Evolutionary conservation across 176 grass and related monocot genomes (phyloP), one percentile per base, ranked within the genome.

Genomic region (Metroxylon sagu): DNA sequence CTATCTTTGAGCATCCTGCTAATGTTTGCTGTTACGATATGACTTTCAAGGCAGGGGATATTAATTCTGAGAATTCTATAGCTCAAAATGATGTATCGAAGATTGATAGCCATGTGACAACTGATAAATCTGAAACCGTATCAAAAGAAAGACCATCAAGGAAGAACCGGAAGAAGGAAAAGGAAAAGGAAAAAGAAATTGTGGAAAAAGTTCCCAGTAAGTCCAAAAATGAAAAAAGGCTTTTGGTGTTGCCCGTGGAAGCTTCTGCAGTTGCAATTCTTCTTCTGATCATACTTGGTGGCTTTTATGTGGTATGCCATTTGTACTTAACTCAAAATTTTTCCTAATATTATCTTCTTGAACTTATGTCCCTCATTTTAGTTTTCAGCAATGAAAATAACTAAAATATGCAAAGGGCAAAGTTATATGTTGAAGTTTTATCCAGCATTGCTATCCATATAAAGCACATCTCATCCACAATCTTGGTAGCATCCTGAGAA

Each of bases 91-190:
- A 71, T 75, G 50, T 69, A 43, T 43, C 8, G 18, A 81, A 87
- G 81, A 64, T 6, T 57, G 79, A 85, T 23, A 82, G 50, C 51
- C 35, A 43, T 43, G 35, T 10, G 10, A 79, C 59, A 53, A 56
- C 59, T 21, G 84, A 79, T 73, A 99, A 93, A 84, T 59, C 74
- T 10, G 82, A 89, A 93, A 72, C 56, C 49, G 63, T 50, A 65
- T 43, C 59, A 21, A 99, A 99, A 79, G 94, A 89, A 83, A 99
- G 78, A 69, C 66, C 59, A 80, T 76, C 88, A 48, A 93, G 72
- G 76, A 99, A 80, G 66, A 92, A 99, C 60, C 56, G 89, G n/a
- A 99, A 79, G 76, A 98, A 98, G 64, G 93, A 97, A 59, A 98
- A 76, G 21, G 21, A 23, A 23, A 23, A 43, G 35, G 35, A 43